Conservation (phyloP, 768 basidiomycete species). For the Lyophyllum atratum region DNA sequence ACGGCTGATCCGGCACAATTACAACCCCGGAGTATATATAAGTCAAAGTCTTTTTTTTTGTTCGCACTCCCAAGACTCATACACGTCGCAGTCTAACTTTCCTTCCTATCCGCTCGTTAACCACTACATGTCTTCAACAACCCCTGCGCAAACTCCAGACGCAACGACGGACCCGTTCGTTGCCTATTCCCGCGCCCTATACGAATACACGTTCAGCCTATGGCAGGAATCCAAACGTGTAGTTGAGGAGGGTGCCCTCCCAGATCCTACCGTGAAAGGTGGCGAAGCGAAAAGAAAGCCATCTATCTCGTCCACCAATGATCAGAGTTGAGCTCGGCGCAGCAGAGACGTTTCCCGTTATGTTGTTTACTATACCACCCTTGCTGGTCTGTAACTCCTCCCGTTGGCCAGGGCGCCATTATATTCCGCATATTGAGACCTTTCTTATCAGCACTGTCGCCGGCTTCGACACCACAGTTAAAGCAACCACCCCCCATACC, state of each 20-base stretch:
- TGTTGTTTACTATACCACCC: background rate
- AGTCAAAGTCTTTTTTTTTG: conserved; percentile 8
- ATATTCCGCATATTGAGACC: background rate
- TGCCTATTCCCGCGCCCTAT: conserved; percentile 63
- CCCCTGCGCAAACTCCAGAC: conserved; percentile 20
- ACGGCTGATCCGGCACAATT: conserved; percentile 23
- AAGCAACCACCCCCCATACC: background rate
- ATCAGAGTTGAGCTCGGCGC: background rate
- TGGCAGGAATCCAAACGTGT: conserved; percentile 68
- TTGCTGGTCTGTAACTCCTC: background rate
- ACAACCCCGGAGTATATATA: conserved; percentile 14
- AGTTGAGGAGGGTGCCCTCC: conserved; percentile 44
- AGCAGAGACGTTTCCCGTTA: background rate
- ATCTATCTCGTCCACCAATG: background rate
- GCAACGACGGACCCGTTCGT: conserved; percentile 40
- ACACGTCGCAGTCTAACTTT: conserved; percentile 15
- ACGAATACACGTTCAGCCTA: conserved; percentile 65
- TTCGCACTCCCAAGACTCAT: conserved; percentile 10
- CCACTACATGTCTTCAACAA: conserved; percentile 14
- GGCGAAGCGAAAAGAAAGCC: conserved; percentile 3
- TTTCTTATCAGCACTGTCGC: background rate
- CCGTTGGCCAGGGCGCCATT: background rate
- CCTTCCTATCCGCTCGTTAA: conserved; percentile 8
- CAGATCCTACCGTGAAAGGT: background rate
- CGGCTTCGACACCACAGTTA: background rate